Percentiles rank a stretch among this genome's conserved stretches.
phyloP scores from a whole-genome alignment of 2,329 filamentous ascomycete species.

The Pestalotiopsis sp. region DNA sequence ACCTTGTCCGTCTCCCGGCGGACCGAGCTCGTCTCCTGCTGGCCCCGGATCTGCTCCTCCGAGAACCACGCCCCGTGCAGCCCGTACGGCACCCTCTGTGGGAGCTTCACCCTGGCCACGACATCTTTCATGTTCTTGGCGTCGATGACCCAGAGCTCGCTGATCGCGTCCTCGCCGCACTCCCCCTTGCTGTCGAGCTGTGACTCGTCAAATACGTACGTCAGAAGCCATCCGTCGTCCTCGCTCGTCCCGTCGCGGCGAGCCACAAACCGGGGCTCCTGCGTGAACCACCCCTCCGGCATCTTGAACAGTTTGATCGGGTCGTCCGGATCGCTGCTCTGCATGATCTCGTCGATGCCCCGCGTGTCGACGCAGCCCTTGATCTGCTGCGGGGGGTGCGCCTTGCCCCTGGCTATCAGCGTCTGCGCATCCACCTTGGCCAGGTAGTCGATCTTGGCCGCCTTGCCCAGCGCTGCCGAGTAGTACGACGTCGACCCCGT shows the following conservation, averaged over 20 bases:
- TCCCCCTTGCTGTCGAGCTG: slow-evolving; percentile 58
- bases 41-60: slow-evolving; percentile 51
- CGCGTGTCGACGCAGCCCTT: slow-evolving; percentile 66
- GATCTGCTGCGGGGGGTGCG: slow-evolving; percentile 47
- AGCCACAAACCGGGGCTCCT: slow-evolving; percentile 69
- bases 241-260: slow-evolving; percentile 45
- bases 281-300: slow-evolving; percentile 64
- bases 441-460: slow-evolving; percentile 68
- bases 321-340: slow-evolving; percentile 47
- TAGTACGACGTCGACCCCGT: slow-evolving; percentile 57
- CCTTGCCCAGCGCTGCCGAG: slow-evolving; percentile 62
- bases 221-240: slow-evolving; percentile 69
- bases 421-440: slow-evolving; percentile 61
- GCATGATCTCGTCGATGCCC: slow-evolving; percentile 54
- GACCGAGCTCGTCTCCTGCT: slow-evolving; percentile 37
- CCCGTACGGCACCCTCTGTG: slow-evolving; percentile 71
- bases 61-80: slow-evolving; percentile 67
- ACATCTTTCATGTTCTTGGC: slow-evolving; percentile 64
- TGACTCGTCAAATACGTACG: slow-evolving; percentile 71
- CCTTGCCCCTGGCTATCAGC: slow-evolving; percentile 56
- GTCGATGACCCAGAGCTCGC: slow-evolving; percentile 72
- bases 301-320: slow-evolving; percentile 65
- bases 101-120: slow-evolving; percentile 60
- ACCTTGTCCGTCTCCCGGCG: slow-evolving; percentile 21
- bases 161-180: slow-evolving; percentile 47